A percentile compares a stretch with the other conserved stretches of the same genome.
Conservation (phyloP, 805 yeast species). For the Candida mattraensis region DNA sequence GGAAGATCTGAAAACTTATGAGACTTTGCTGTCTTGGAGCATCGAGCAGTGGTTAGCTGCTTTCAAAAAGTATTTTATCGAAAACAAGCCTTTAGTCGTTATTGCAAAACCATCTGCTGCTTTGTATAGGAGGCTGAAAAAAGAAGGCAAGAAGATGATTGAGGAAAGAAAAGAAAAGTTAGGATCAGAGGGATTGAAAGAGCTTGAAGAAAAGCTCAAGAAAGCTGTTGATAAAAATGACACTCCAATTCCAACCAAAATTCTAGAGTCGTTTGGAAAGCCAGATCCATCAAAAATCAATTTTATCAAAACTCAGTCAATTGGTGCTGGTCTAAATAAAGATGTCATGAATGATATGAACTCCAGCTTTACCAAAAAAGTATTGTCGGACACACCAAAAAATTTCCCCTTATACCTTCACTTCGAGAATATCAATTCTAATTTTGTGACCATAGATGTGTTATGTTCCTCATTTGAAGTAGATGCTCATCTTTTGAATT, state of each 20-base stretch:
- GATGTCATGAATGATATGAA: conserved; percentile 30
- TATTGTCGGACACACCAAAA: conserved; percentile 35
- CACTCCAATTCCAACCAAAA: conserved; percentile 68
- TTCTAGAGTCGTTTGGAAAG: conserved; percentile 59
- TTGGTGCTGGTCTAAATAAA: conserved; percentile 53
- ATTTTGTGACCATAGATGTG: conserved; percentile 70
- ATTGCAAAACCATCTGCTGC: conserved; percentile 69
- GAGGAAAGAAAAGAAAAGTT: conserved; percentile 49
- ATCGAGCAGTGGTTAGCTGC: conserved; percentile 64
- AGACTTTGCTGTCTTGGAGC: conserved; percentile 58
- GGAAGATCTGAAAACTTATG: conserved; percentile 59
- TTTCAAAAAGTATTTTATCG: conserved; percentile 52
- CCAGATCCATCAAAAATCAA: conserved; percentile 76
- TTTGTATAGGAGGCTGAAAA: conserved; percentile 53
- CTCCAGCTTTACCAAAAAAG: conserved; percentile 23
- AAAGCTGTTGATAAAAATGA: conserved; percentile 69
- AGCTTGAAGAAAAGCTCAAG: conserved; percentile 51
- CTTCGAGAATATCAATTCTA: conserved; percentile 75
- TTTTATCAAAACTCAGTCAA: conserved; percentile 68
- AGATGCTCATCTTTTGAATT: conserved; percentile 56
- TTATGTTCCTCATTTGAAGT: conserved; percentile 55
- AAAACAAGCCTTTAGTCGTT: conserved; percentile 63
- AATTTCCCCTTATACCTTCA: conserved; percentile 70
- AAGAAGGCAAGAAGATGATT: conserved; percentile 48
- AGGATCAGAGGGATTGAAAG: conserved; percentile 60